phyloP scores from a whole-genome alignment of 331 rosid genomes.

The Phaseolus coccineus region DNA sequence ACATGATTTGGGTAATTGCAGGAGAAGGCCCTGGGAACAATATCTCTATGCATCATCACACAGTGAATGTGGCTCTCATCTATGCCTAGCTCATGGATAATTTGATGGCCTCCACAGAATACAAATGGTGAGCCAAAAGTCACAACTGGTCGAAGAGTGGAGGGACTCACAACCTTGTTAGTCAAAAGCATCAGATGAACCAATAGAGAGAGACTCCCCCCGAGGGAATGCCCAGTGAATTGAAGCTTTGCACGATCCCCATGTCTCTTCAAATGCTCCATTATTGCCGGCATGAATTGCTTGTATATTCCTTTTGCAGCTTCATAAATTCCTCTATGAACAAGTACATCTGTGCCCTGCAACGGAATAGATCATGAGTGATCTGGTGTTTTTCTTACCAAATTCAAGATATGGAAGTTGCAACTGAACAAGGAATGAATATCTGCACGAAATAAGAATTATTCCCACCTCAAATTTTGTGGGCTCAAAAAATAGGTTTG shows the following conservation, averaged over 20 bases:
- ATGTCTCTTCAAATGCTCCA: constrained; percentile 64
- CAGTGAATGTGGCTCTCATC: constrained; percentile 72
- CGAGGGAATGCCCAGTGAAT: constrained; percentile 90
- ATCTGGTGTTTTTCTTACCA: constrained; percentile 26
- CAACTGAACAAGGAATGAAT: background rate
- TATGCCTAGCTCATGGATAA: constrained; percentile 67
- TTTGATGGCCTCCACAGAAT: constrained; percentile 78
- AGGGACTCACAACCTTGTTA: constrained; percentile 66
- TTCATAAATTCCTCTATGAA: constrained; percentile 95
- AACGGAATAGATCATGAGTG: constrained; percentile 9
- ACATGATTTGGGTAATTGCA: constrained; percentile 85
- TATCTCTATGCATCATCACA: constrained; percentile 89
- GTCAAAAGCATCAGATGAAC: constrained; percentile 81
- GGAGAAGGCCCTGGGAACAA: constrained; percentile 94
- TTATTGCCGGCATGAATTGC: constrained; percentile 83
- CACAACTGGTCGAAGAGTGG: constrained; percentile 70
- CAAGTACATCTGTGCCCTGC: constrained; percentile 78
- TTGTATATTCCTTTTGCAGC: constrained; percentile 89
- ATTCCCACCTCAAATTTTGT: constrained; percentile 80
- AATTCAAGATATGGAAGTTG: background rate
- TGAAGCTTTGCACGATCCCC: constrained; percentile 79
- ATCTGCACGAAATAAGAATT: background rate
- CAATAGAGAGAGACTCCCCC: constrained; percentile 89
- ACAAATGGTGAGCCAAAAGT: constrained; percentile 93
- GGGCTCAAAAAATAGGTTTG: constrained; percentile 92